Conservation (phyloP, 768 basidiomycete species). For the Kwoniella bestiolae region DNA sequence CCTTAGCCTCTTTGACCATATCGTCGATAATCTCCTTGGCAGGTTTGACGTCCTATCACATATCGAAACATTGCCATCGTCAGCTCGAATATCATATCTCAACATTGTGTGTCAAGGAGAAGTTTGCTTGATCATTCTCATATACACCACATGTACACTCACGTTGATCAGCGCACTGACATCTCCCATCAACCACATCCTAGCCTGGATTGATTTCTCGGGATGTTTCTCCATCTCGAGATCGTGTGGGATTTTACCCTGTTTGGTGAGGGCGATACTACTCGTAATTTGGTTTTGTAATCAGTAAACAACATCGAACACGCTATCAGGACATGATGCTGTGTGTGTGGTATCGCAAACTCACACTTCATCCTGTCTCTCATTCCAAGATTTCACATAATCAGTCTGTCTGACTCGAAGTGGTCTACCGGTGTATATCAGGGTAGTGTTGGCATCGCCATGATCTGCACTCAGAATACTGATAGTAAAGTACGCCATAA, state of each 20-base stretch:
- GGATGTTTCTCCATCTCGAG: slow-evolving; percentile 78
- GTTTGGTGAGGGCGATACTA: slow-evolving; percentile 76
- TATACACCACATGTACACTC: too few relatives aligned
- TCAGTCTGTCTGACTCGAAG: slow-evolving; percentile 81
- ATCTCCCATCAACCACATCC: slow-evolving; percentile 81
- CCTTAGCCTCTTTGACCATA: slow-evolving; percentile 77
- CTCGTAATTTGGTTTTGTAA: too few relatives aligned
- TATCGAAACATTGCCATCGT: too few relatives aligned
- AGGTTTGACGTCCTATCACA: slow-evolving; percentile 69
- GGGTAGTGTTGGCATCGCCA: slow-evolving; percentile 79
- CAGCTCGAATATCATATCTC: neutral
- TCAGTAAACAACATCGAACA: too few relatives aligned
- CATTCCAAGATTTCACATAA: slow-evolving; percentile 80
- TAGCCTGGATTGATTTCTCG: slow-evolving; percentile 70
- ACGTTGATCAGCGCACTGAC: slow-evolving; percentile 65
- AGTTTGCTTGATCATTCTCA: neutral
- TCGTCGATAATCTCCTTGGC: slow-evolving; percentile 80
- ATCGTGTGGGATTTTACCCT: slow-evolving; percentile 79
- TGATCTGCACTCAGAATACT: slow-evolving; percentile 52
- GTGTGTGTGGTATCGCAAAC: too few relatives aligned
- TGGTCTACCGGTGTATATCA: slow-evolving; percentile 88
- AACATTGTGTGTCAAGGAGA: neutral
- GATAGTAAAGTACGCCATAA: too few relatives aligned
- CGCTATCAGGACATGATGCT: too few relatives aligned
- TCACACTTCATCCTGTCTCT: slow-evolving; percentile 45